These are phyloP conservation scores for Fusarium pininemorale DNA, from an alignment of 2,329 filamentous ascomycete species.

Conservation along the genomic window DNA sequence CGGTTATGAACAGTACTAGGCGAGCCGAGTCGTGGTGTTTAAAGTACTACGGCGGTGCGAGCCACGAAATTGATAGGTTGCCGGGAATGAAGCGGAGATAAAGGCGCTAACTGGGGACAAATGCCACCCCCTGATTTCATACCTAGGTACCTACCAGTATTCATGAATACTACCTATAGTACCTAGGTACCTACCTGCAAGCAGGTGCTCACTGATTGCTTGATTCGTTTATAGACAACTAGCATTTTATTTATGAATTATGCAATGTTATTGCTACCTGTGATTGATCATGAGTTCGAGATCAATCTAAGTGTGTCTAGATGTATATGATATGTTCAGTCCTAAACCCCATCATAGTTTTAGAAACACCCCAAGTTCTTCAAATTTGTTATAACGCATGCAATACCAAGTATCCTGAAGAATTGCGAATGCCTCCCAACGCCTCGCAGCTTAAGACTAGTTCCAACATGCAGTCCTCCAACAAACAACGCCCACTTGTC, in stretches of 20 bases:
- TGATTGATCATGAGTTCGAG: not conserved
- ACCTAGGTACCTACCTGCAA: not conserved
- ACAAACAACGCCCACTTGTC: conserved; percentile 26
- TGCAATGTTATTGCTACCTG: not conserved
- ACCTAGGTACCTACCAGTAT: not conserved
- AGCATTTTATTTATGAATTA: not conserved
- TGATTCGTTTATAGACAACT: not conserved
- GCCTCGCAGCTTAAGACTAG: conserved; percentile 35
- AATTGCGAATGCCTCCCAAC: conserved; percentile 37
- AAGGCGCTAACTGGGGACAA: not conserved
- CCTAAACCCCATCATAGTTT: not conserved
- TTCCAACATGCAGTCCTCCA: conserved; percentile 32
- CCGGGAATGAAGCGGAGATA: conserved; percentile 24
- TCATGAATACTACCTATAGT: not conserved
- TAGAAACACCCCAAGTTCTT: conserved; percentile 2
- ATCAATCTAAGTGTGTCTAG: not conserved
- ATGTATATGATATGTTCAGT: not conserved
- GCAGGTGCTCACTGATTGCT: not conserved
- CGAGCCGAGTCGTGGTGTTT: conserved; percentile 8
- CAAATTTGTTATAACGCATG: conserved; percentile 24
- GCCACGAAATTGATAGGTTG: conserved; percentile 19
- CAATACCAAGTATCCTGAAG: conserved; percentile 30
- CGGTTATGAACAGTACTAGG: not conserved
- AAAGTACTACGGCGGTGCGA: conserved; percentile 1
- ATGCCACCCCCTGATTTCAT: not conserved